These are phyloP conservation scores for Amaranthus cruentus DNA, from an alignment of 148 eudicot species.

Conservation along the genomic window DNA sequence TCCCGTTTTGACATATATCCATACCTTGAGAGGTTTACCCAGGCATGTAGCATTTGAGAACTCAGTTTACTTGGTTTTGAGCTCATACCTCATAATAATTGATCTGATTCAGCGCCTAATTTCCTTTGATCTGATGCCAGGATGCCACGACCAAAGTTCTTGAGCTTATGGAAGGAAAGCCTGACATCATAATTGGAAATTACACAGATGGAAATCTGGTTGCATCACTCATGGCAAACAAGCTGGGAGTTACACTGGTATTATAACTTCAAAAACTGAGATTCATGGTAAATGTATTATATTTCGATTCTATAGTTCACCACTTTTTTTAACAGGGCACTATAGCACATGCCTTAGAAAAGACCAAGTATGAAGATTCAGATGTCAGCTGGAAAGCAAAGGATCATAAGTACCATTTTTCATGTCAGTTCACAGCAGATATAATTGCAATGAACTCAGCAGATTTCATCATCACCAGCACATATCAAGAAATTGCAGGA, in stretches of 20 bases:
- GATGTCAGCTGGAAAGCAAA: constrained; percentile 82
- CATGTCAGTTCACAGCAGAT: constrained; percentile 95
- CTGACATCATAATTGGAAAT: constrained; percentile 88
- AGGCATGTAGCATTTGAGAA: constrained; percentile 42
- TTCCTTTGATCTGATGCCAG: constrained; percentile 35
- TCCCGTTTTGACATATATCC: constrained; percentile 94
- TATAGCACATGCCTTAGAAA: constrained; percentile 95
- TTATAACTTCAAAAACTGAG: not conserved
- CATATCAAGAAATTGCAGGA: constrained; percentile 97
- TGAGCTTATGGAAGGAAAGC: constrained; percentile 79
- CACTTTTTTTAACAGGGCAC: constrained; percentile 50
- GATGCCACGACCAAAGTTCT: constrained; percentile 68
- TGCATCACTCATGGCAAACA: constrained; percentile 87
- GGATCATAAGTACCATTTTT: constrained; percentile 83
- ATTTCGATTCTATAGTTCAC: constrained; percentile 6
- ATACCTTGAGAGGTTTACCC: constrained; percentile 69
- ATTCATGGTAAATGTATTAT: not conserved
- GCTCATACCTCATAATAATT: not conserved
- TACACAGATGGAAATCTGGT: constrained; percentile 94
- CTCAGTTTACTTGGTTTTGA: constrained; percentile 6
- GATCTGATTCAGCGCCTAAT: not conserved
- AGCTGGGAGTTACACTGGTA: constrained; percentile 88
- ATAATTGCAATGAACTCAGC: constrained; percentile 87
- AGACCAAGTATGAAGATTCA: constrained; percentile 95
- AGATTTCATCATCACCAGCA: constrained; percentile 93